Base-by-base conservation (phyloP, 2,329 filamentous ascomycete species). In the Colletotrichum scovillei region DNA sequence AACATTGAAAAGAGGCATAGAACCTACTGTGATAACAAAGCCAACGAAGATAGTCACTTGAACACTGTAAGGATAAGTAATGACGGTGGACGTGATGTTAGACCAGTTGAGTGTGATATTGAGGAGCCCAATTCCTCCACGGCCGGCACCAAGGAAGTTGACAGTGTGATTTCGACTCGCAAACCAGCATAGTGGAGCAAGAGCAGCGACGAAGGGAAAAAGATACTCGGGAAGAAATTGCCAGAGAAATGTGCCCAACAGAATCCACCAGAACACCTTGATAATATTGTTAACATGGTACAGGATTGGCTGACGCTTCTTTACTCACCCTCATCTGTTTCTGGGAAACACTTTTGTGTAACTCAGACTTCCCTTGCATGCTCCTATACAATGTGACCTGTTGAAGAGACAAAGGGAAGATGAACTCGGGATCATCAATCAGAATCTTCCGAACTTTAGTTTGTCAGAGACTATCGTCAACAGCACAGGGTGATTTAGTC, bases 181-280 rank as follows among this genome's bases (percentile, higher is more conserved):
- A 2, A 92, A 88, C 90, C 90, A 92, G 80, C 90, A 92, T 5
- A 92, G 83, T 63, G 91, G 90, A 2, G 90, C 89, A 8, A 92
- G 82, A 0, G 90, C 91, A 8, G 86, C 88, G 1, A 90, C 82
- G 78, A 92, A 88, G 0, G 89, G 89, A 69, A 91, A 91, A 1
- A 88, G 84, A 65, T 86, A 92, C 77, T 92, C 89, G 0, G 90
- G 90, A 0, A 92, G 79, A 73, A 92, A 91, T 71, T 92, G 89
- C 90, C 90, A 92, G 0, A 90, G 75, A 0, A 86, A 89, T 58
- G 90, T 84, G 3, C 83, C 89, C 0, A 86, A 71, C 0, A 92
- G 80, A 0, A 86, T 84, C 14, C 83, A 78, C 79, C 90, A 91
- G 79, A 92, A 91, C 1, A 91, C 83, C 57, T 83, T 84, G 79